A percentile compares a stretch with the other conserved stretches of the same genome.
Conservation (phyloP, 2,329 filamentous ascomycete species). For the Fusarium napiforme region DNA sequence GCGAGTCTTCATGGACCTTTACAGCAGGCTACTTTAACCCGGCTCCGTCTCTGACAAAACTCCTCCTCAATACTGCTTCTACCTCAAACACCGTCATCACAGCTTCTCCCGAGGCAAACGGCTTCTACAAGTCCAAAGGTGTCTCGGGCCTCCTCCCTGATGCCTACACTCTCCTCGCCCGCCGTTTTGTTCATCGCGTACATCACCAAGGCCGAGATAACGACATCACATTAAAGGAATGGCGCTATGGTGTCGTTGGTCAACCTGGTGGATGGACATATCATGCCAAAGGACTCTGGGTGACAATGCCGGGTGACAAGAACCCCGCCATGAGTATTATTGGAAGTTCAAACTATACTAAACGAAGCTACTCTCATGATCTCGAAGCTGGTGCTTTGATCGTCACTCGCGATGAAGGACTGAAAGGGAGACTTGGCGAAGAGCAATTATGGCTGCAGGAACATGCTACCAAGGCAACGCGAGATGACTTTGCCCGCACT, state of each 20-base stretch:
- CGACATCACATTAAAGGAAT: slow-evolving; percentile 83
- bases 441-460: slow-evolving; percentile 86
- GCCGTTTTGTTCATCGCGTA: slow-evolving; percentile 77
- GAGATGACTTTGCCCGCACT: slow-evolving; percentile 81
- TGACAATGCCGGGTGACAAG: slow-evolving; percentile 74
- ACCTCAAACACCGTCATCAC: slow-evolving; percentile 85
- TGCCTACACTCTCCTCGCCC: slow-evolving; percentile 89
- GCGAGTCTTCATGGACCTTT: slow-evolving; percentile 87
- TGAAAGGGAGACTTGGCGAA: slow-evolving; percentile 78
- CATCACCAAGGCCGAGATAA: slow-evolving; percentile 59
- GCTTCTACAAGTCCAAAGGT: slow-evolving; percentile 89
- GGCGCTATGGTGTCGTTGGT: slow-evolving; percentile 84
- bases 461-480: slow-evolving; percentile 73
- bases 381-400: slow-evolving; percentile 90
- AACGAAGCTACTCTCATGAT: slow-evolving; percentile 90
- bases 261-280: slow-evolving; percentile 93
- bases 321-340: slow-evolving; percentile 83
- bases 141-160: slow-evolving; percentile 90
- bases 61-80: slow-evolving; percentile 80
- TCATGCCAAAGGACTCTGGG: slow-evolving; percentile 95
- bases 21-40: slow-evolving; percentile 99
- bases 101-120: slow-evolving; percentile 92
- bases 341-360: slow-evolving; percentile 95
- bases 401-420: slow-evolving; percentile 77
- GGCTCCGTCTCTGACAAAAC: slow-evolving; percentile 80